Conservation (phyloP, 352 stramenopile species). For the Globisporangium ultimum region DNA sequence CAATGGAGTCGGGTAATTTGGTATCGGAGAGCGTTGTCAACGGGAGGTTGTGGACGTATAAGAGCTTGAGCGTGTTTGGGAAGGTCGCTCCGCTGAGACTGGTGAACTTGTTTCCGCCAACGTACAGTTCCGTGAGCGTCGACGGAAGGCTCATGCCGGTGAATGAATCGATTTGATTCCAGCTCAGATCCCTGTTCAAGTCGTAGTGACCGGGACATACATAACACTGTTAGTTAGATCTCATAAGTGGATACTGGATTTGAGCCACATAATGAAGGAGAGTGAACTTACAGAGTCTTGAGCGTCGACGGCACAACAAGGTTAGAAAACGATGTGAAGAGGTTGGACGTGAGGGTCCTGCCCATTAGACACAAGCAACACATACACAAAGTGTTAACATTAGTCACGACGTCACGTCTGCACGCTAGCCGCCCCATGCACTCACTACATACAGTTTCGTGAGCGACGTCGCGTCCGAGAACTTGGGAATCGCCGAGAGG, state of each 20-base stretch:
- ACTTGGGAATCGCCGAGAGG: conserved; percentile 28
- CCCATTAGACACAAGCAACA: not conserved
- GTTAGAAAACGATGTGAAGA: conserved; percentile 38
- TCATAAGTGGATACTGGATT: not conserved
- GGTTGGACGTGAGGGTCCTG: conserved; percentile 54
- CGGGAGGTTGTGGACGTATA: conserved; percentile 69
- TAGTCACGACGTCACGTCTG: no score
- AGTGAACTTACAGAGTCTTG: conserved; percentile 31
- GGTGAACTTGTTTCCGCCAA: conserved; percentile 65
- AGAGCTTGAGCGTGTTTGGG: conserved; percentile 42
- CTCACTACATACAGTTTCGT: conserved; percentile 34
- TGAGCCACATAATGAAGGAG: not conserved
- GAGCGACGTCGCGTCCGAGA: conserved; percentile 25
- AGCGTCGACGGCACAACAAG: conserved; percentile 35
- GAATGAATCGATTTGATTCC: conserved; percentile 60
- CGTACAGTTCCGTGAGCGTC: conserved; percentile 47
- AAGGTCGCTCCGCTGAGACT: conserved; percentile 47
- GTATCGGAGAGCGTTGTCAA: conserved; percentile 36
- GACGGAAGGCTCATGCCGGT: conserved; percentile 49
- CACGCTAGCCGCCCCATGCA: no score
- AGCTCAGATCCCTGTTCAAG: conserved; percentile 44
- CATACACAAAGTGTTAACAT: not conserved
- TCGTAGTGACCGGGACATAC: not conserved
- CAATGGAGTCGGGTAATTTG: conserved; percentile 39
- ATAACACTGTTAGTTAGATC: not conserved